A percentile compares a stretch with the other conserved stretches of the same genome.
phyloP scores from a whole-genome alignment of 1,139 yeast genomes.

The Pichia terricola region DNA sequence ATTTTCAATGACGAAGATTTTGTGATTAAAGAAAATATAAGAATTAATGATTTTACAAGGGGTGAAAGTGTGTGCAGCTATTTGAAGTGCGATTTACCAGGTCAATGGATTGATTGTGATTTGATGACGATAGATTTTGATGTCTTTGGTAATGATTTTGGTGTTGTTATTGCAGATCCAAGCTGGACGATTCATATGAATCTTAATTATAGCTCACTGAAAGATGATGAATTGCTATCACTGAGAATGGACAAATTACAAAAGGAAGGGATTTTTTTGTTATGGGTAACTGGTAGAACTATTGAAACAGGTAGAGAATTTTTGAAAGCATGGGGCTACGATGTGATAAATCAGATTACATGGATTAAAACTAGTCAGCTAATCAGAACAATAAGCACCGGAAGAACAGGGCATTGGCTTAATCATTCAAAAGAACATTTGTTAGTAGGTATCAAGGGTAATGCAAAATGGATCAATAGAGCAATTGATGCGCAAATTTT shows the following conservation, averaged over 20 bases:
- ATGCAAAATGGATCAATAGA: constrained; percentile 62
- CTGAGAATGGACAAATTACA: constrained; percentile 63
- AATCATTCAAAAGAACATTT: constrained; percentile 92
- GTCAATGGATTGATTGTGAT: constrained; percentile 87
- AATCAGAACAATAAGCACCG: constrained; percentile 83
- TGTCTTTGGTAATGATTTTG: constrained; percentile 63
- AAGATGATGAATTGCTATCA: constrained; percentile 58
- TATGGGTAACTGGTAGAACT: constrained; percentile 95
- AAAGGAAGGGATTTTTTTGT: constrained; percentile 69
- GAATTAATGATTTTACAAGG: constrained; percentile 38
- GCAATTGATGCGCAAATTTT: constrained; percentile 66
- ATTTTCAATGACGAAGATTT: constrained; percentile 10
- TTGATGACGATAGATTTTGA: constrained; percentile 60
- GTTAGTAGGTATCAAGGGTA: constrained; percentile 69
- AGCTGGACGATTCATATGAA: constrained; percentile 87
- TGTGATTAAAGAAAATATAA: constrained; percentile 23
- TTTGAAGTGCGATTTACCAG: constrained; percentile 30
- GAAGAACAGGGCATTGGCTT: constrained; percentile 94
- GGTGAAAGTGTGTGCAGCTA: constrained; percentile 37
- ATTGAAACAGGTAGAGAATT: constrained; percentile 80
- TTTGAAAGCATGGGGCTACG: constrained; percentile 73
- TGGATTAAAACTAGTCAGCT: constrained; percentile 91
- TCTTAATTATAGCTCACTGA: constrained; percentile 67
- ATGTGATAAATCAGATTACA: constrained; percentile 64
- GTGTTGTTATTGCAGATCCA: constrained; percentile 84